Evolutionary conservation across 345 rosid genomes (phyloP), one percentile per base, ranked within the genome.

Genomic region (Gossypium sturtianum): DNA sequence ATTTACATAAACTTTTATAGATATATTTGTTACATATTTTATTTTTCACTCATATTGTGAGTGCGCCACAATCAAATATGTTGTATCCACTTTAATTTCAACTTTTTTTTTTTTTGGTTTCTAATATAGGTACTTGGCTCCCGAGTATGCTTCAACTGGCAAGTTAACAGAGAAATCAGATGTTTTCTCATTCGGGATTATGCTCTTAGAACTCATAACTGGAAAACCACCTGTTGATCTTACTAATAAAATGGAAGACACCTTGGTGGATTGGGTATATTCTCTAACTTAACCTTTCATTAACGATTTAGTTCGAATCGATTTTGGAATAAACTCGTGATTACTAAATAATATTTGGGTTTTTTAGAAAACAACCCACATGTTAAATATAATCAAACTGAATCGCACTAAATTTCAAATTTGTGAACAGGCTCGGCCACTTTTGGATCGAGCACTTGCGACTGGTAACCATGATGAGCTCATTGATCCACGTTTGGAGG

Each of bases 131-230:
- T 95, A 95, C 74, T 79, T 95, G 79, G 99, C 99, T 70, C 99
- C 98, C 25, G 98, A 93, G 75, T 93, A 93, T 68, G 99, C 98
- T 53, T 83, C 99, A 2, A 91, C 97, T 17, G 99, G 97, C 17
- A 95, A 95, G 76, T 53, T 95, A 76, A 87, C 90, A 2, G 98
- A 95, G 44, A 95, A 95, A 64, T 95, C 99, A 1, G 98, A 95
- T 82, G 99, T 95, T 51, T 95, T 91, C 86, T 95, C 99, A 10
- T 95, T 79, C 59, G 99, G 98, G 2, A 89, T 95, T 72, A 93
- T 95, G 99, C 87, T 95, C 20, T 71, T 95, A 71, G 99, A 95
- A 77, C 80, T 95, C 41, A 84, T 93, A 49, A 95, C 99, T 0
- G 97, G 98, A 66, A 86, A 83, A 78, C 78, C 78, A 78, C 99